phyloP scores from a whole-genome alignment of 2,329 filamentous ascomycete species.

The Colletotrichum endophyticum region DNA sequence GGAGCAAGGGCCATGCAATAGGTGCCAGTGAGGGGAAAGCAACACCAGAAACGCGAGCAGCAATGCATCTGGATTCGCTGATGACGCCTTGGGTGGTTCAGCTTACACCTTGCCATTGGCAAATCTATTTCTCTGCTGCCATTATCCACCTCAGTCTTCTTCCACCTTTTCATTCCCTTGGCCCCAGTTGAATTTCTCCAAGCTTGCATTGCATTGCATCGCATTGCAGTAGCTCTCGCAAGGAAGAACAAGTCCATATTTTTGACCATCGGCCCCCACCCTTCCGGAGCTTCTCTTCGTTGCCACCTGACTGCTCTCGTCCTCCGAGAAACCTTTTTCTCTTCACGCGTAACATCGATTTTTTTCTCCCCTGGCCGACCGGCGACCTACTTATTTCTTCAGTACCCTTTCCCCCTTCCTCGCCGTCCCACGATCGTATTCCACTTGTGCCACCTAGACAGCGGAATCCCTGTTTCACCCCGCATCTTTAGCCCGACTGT shows the following conservation, averaged over 20 bases:
- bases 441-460: not conserved
- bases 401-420: too few relatives aligned
- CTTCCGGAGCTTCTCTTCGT: not conserved
- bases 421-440: not conserved
- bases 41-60: not conserved
- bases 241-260: not conserved
- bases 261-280: not conserved
- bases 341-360: not conserved
- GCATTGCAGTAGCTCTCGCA: not conserved
- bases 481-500: not conserved
- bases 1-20: not conserved
- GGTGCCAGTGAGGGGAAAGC: not conserved
- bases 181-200: not conserved
- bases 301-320: conserved; percentile 1
- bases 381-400: not conserved
- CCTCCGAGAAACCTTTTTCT: not conserved
- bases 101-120: not conserved
- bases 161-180: not conserved
- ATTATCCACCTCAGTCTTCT: not conserved
- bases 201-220: conserved; percentile 1
- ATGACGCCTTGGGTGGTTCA: not conserved
- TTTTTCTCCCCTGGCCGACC: not conserved
- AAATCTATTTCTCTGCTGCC: not conserved
- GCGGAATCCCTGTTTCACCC: not conserved
- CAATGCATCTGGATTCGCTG: not conserved